Base-by-base conservation (phyloP, 1,284 basidiomycete genomes). In the Irpex sp. region DNA sequence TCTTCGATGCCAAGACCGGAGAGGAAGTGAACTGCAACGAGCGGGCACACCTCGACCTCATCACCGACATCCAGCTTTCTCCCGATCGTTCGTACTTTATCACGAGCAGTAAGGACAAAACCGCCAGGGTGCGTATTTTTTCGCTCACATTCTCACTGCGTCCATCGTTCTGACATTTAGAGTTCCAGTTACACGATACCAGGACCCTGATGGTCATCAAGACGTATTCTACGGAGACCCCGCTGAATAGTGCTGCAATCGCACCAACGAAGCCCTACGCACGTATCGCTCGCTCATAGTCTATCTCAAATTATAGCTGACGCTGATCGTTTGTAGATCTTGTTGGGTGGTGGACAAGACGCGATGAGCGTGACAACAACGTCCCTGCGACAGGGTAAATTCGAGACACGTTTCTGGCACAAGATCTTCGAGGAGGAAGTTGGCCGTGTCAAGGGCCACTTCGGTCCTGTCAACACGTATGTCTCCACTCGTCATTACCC, bases 381-480 rank as follows among this genome's bases (percentile, higher is more conserved):
- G 1, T 94, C 93, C 5, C 76, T 89, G 43, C 87, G 97, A 62
- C 94, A 97, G 75, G 97, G 97, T 49, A 97, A 97, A 77, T 99
- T 99, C 76, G 97, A 99, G 80, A 95, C 95, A 3, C 85, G 96
- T 56, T 98, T 99, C 82, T 99, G 95, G 95, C 97, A 99, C 83
- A 95, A 93, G 73, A 85, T 99, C 51, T 95, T 98, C 70, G 97
- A 98, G 77, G 97, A 99, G 82, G 97, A 99, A 77, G 92, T 98
- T 64, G 95, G 96, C 21, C 88, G 96, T 46, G 95, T 99, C 65
- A 98, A 95, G 76, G 95, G 95, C 21, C 95, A 97, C 75, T 95
- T 98, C 77, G 97, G 97, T 49, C 97, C 97, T 58, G 93, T 98
- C 79, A 99, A 99, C 81, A 98, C 97, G 84, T 93, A 66, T 66